Base-by-base conservation (phyloP, 1,139 yeast genomes). In the Suhomyces anneliseae region DNA sequence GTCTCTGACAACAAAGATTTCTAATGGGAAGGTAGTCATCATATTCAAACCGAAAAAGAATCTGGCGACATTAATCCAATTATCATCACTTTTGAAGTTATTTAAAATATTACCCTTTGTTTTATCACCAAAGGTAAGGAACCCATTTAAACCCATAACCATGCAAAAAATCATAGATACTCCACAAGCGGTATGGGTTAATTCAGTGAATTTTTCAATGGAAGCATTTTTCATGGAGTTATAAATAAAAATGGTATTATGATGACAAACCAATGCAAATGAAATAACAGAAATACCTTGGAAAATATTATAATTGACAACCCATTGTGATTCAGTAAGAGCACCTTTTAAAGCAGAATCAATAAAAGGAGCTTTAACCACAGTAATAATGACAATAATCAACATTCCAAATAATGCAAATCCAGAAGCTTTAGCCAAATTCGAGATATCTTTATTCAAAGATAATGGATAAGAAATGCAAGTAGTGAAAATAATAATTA, bases 241-340 rank as follows among this genome's bases (percentile, higher is more conserved):
- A 68, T 85, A 92, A 39, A 92, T 92, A 59, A 90, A 85, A 38
- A 92, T 81, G 0, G 97, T 89, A 61, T 92, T 92, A 64, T 92
- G 98, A 60, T 92, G 98, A 61, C 98, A 92, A 4, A 92, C 98
- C 57, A 92, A 78, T 6, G 98, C 95, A 70, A 92, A 92, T 0
- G 97, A 90, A 33, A 92, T 89, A 43, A 92, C 96, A 15, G 95
- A 85, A 26, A 92, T 83, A 1, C 97, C 97, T 64, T 90, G 96
- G 61, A 92, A 89, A 8, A 92, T 70, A 43, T 85, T 83, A 14
- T 76, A 66, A 51, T 85, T 86, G 44, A 89, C 61, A 1, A 88
- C 72, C 72, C 85, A 74, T 40, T 81, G 72, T 2, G 71, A 58
- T 0, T 66, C 54, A 0, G 79, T 61, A 29, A 87, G 68, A 1